These are phyloP conservation scores for Globisporangium polare DNA, from an alignment of 352 stramenopile species.

Conservation along the genomic window DNA sequence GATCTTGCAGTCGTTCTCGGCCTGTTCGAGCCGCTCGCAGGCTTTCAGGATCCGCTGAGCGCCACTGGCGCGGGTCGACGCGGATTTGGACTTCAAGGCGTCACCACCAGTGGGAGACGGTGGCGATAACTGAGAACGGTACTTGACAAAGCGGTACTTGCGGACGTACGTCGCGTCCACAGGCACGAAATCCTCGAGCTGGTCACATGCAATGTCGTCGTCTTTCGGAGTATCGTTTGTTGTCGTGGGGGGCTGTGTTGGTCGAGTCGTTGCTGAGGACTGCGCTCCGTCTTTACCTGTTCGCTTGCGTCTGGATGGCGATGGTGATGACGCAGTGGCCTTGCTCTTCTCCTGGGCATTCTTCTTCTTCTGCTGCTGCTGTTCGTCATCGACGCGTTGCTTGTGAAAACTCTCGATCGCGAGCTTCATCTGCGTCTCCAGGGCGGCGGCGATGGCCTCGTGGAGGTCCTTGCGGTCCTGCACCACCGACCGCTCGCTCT, in stretches of 20 bases:
- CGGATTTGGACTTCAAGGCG: not conserved
- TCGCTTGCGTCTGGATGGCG: constrained; percentile 7
- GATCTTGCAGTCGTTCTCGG: constrained; percentile 38
- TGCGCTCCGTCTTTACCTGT: not conserved
- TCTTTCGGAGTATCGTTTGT: constrained; percentile 4
- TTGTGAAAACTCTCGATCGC: constrained; percentile 25
- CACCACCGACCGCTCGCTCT: constrained; percentile 5
- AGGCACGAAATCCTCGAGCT: constrained; percentile 46
- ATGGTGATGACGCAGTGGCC: not conserved
- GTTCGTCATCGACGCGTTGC: constrained; percentile 15
- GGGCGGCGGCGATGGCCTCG: constrained; percentile 38
- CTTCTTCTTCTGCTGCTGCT: constrained; percentile 7
- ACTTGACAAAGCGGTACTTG: constrained; percentile 43
- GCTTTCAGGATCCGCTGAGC: constrained; percentile 52
- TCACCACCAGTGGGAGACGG: constrained; percentile 12
- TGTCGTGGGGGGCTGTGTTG: not conserved
- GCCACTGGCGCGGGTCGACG: constrained; percentile 18
- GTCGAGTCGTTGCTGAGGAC: not conserved
- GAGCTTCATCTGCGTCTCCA: constrained; percentile 49
- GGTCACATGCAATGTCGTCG: constrained; percentile 33
- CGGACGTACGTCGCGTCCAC: constrained; percentile 39
- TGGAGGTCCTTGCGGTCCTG: constrained; percentile 34
- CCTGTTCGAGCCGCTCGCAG: constrained; percentile 48
- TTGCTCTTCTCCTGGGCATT: not conserved
- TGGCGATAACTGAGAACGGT: constrained; percentile 13